Evolutionary conservation across 306 rosid genomes (phyloP).

Genomic region (Hippophae rhamnoides): DNA sequence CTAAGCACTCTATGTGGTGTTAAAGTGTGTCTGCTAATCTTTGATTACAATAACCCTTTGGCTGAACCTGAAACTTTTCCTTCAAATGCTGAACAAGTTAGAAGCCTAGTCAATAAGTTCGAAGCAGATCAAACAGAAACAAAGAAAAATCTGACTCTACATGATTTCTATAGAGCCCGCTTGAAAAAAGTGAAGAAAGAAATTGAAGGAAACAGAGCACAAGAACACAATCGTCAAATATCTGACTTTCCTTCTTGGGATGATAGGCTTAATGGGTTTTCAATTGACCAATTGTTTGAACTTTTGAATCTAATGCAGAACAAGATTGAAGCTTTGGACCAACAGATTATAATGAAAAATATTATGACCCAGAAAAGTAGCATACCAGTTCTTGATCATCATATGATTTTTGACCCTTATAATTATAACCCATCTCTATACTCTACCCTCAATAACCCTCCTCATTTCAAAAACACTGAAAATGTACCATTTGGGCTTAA

Average conservation of each 20-base stretch:
- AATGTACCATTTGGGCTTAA: too few species aligned
- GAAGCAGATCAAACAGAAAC: background rate
- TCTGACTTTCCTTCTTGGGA: background rate
- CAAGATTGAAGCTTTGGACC: slow-evolving; percentile 7
- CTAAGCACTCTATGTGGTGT: slow-evolving; percentile 19
- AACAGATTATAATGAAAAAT: background rate
- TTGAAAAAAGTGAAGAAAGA: too few species aligned
- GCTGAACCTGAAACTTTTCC: background rate
- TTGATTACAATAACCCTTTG: background rate
- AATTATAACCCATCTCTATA: too few species aligned
- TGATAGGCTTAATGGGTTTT: background rate
- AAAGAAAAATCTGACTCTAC: too few species aligned
- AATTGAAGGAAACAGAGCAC: background rate
- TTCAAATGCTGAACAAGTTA: background rate
- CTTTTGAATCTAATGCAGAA: slow-evolving; percentile 1
- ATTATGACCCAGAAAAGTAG: too few species aligned
- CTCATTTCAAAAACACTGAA: too few species aligned
- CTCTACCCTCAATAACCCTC: too few species aligned
- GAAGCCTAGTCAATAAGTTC: slow-evolving; percentile 3
- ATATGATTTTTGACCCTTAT: too few species aligned
- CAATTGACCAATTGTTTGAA: background rate
- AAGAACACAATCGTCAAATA: background rate
- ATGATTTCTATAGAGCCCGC: too few species aligned
- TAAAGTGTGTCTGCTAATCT: slow-evolving; percentile 12
- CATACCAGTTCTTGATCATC: too few species aligned